Evolutionary conservation across 306 rosid species (phyloP), one percentile per base, ranked within the genome.

Genomic region (Dicorynia guianensis): DNA sequence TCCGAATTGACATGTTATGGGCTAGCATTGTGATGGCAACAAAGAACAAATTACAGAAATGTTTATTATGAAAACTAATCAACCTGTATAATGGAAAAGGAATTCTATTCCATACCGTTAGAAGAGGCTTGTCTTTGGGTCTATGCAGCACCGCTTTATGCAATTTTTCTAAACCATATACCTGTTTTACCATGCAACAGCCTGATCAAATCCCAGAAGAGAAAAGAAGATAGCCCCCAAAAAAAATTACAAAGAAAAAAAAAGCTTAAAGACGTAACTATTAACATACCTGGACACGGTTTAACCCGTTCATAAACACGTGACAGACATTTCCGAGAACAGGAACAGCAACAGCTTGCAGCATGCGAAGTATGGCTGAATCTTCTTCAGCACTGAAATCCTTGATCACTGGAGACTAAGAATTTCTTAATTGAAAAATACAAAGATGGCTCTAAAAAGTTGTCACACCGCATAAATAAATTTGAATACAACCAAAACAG

Each of bases 321-420:
- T 95, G 97, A 39, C 97, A 95, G 42, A 89, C 96, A 64, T 90
- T 95, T 56, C 97, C 99, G 42, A 95, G 63, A 71, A 95, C 90
- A 30, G 99, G 99, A 75, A 92, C 93, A 14, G 97, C 97, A 67
- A 95, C 96, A 12, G 97, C 96, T 84, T 87, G 99, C 84, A 92
- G 89, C 91, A 92, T 86, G 20, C 96, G 96, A 73, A 87, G 87
- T 70, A 92, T 43, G n/a, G 63, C 62, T 4, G 99, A 90, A 47
- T 95, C 96, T 78, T 93, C 97, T 76, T 90, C 97, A 35, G 88
- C 86, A 49, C 75, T 84, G 47, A 89, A 83, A 76, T 95, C 93
- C 82, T 69, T 87, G 50, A 81, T 79, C 69, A 95, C 97, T 95
- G 74, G 73, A 76, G 40, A 82, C 11, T 1, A 25, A 25, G 52